Evolutionary conservation across 768 basidiomycete species (phyloP).

Genomic region (Panaeolus papilionaceus): DNA sequence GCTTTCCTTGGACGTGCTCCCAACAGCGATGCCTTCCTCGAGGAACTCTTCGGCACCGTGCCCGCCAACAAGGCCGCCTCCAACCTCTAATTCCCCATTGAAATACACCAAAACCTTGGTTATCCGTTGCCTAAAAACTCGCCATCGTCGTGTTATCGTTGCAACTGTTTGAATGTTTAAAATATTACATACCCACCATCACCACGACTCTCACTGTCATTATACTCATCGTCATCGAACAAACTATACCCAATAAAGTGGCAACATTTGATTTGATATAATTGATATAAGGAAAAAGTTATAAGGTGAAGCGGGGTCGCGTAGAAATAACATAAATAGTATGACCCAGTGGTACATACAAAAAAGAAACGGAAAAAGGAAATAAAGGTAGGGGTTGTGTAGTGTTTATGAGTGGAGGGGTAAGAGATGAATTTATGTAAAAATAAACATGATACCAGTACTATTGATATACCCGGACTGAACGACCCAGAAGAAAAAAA

Average conservation of each 20-base stretch:
- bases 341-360: not conserved
- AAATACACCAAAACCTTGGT: not conserved
- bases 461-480: not conserved
- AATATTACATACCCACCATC: not conserved
- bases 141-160: not conserved
- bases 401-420: not conserved
- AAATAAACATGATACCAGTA: not conserved
- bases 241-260: not conserved
- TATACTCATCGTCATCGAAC: not conserved
- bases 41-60: conserved; percentile 60
- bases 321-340: conserved; percentile 1
- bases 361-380: not conserved
- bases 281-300: not conserved
- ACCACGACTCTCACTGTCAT: not conserved
- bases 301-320: not conserved
- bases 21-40: conserved; percentile 76
- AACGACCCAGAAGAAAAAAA: not conserved
- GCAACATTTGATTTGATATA: conserved; percentile 5
- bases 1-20: conserved; percentile 81
- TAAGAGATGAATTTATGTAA: not conserved
- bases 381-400: not conserved
- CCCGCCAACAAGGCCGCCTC: conserved; percentile 27
- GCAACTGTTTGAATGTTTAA: not conserved
- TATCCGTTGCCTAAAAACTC: not conserved
- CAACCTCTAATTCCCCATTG: conserved; percentile 24